These are phyloP conservation scores for Pulveroboletus sp. DNA, from an alignment of 768 basidiomycete genomes.

Conservation along the genomic window DNA sequence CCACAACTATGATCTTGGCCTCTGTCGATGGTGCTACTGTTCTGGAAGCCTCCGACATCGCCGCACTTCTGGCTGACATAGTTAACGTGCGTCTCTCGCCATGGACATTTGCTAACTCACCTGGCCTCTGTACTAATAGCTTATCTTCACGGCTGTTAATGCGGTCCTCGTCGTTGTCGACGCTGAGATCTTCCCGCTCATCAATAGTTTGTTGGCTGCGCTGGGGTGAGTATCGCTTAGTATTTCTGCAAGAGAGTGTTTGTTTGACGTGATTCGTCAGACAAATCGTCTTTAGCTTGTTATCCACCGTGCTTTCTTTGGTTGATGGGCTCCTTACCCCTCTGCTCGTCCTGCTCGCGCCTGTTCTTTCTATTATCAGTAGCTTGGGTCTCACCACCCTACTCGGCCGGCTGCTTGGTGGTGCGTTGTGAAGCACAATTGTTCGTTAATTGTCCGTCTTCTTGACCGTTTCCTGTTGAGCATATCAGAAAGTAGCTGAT, in stretches of 20 bases:
- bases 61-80: slow-evolving; percentile 1
- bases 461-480: no score
- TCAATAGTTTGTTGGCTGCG: neutral
- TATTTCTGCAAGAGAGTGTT: no score
- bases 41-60: slow-evolving; percentile 3
- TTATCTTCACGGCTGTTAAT: slow-evolving; percentile 4
- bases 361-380: slow-evolving; percentile 7
- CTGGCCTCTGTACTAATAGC: neutral
- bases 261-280: neutral
- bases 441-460: no score
- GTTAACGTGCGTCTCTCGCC: slow-evolving; percentile 2
- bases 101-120: neutral
- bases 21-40: slow-evolving; percentile 3
- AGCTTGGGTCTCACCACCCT: slow-evolving; percentile 3
- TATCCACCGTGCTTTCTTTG: slow-evolving; percentile 1
- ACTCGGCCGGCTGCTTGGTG: slow-evolving; percentile 1
- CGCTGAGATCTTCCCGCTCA: neutral
- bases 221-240: slow-evolving; percentile 4
- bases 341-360: slow-evolving; percentile 4
- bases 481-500: no score
- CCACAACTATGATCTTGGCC: neutral
- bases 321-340: slow-evolving; percentile 3
- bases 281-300: neutral
- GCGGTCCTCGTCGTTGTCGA: slow-evolving; percentile 12
- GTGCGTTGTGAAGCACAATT: no score